Evolutionary conservation across 2,329 filamentous ascomycete genomes (phyloP).

Genomic region (Cladosporium sp.): DNA sequence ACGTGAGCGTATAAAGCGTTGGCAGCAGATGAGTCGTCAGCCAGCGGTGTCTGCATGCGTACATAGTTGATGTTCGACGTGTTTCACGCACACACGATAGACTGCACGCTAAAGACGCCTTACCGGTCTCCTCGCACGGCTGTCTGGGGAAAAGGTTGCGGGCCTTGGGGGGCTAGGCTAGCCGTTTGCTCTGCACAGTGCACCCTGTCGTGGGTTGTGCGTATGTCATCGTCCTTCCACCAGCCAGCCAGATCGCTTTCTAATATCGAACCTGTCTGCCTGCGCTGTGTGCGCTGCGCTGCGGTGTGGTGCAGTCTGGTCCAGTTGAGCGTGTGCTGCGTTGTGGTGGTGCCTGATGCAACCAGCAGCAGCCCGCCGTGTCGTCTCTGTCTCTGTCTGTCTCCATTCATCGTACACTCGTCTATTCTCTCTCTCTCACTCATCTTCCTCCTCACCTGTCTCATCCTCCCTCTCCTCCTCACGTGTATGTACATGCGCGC

Average conservation of each 20-base stretch:
- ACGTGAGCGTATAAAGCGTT: background rate
- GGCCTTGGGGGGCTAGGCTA: background rate
- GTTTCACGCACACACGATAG: conserved; percentile 11
- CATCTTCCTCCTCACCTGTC: background rate
- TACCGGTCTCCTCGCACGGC: background rate
- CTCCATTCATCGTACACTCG: background rate
- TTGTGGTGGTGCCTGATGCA: background rate
- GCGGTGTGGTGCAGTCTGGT: no score
- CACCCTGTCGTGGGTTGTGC: no score
- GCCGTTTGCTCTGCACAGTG: conserved; percentile 6
- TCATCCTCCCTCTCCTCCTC: background rate
- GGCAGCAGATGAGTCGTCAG: conserved; percentile 5
- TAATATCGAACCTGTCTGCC: conserved; percentile 8
- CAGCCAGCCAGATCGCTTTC: background rate
- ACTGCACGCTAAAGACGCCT: conserved; percentile 7
- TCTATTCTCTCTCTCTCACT: background rate
- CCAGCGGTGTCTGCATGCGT: conserved; percentile 3
- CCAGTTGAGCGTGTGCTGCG: background rate
- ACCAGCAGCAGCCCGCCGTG: conserved; percentile 2
- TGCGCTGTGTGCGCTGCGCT: background rate
- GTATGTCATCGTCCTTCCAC: conserved; percentile 1
- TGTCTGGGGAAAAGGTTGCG: background rate
- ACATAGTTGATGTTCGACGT: conserved; percentile 1
- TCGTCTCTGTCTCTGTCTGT: background rate
- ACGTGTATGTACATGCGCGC: conserved; percentile 6